These are phyloP conservation scores for Arabidopsis suecica DNA, from an alignment of 345 rosid genomes.

Conservation along the genomic window DNA sequence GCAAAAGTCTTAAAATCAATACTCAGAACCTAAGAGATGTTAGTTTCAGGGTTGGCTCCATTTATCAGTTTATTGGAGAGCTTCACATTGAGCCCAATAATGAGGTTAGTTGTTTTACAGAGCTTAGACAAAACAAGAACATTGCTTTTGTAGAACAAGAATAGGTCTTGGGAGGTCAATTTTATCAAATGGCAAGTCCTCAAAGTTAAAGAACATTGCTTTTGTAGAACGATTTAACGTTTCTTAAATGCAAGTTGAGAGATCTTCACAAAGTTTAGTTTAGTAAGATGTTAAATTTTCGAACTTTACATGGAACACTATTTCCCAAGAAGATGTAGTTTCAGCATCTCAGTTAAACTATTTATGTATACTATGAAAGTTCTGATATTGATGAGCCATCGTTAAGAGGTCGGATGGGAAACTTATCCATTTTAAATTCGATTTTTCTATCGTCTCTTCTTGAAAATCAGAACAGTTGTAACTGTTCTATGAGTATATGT, in stretches of 20 bases:
- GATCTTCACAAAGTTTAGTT: not conserved
- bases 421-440: not conserved
- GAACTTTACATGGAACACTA: not conserved
- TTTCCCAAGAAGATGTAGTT: not conserved
- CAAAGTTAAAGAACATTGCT: not conserved
- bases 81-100: conserved; percentile 58
- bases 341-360: conserved; percentile 1
- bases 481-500: not conserved
- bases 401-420: not conserved
- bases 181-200: not conserved
- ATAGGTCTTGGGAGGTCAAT: not conserved
- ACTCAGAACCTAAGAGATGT: conserved; percentile 76
- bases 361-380: conserved; percentile 1
- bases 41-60: conserved; percentile 66
- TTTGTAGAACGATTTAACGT: not conserved
- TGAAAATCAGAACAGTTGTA: not conserved
- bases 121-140: not conserved
- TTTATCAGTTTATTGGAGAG: conserved; percentile 87
- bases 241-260: conserved; percentile 10
- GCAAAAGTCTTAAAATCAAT: conserved; percentile 57
- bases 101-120: conserved; percentile 52
- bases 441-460: not conserved
- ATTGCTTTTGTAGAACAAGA: not conserved
- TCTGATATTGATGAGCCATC: conserved; percentile 7
- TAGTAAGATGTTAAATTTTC: not conserved